A percentile compares a stretch with the other conserved stretches of the same genome.
Conservation (phyloP, 2,329 filamentous ascomycete species). For the Trichophyton simii region DNA sequence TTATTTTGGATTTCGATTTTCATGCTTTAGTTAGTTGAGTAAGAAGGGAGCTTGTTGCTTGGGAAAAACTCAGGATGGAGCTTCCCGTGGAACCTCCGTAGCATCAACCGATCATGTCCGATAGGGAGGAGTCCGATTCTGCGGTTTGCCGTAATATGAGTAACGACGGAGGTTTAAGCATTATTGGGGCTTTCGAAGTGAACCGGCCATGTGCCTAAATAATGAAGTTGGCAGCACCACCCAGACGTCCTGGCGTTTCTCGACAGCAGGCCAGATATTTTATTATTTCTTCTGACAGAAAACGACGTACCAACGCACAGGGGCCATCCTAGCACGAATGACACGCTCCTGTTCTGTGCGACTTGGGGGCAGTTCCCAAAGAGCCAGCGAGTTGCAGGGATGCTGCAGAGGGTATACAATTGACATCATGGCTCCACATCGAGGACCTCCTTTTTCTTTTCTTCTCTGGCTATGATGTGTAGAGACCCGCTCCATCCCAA, state of each 20-base stretch:
- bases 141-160: neutral
- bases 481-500: neutral
- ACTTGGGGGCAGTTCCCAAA: neutral
- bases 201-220: neutral
- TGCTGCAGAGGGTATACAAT: neutral
- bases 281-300: neutral
- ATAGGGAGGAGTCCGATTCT: neutral
- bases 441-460: neutral
- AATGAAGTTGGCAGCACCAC: no score
- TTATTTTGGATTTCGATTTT: neutral
- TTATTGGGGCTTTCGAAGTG: neutral
- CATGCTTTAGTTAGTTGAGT: neutral
- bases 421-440: neutral
- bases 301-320: neutral
- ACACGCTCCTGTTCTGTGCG: neutral
- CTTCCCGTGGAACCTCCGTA: neutral
- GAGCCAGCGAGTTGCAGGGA: neutral
- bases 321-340: neutral
- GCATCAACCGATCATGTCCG: neutral
- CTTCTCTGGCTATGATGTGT: neutral
- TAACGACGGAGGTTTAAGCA: neutral
- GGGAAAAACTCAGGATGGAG: neutral
- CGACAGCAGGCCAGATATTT: neutral
- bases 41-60: neutral
- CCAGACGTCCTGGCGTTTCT: no score